Base-by-base conservation (phyloP, 768 basidiomycete species). In the Suillus tomentosus region DNA sequence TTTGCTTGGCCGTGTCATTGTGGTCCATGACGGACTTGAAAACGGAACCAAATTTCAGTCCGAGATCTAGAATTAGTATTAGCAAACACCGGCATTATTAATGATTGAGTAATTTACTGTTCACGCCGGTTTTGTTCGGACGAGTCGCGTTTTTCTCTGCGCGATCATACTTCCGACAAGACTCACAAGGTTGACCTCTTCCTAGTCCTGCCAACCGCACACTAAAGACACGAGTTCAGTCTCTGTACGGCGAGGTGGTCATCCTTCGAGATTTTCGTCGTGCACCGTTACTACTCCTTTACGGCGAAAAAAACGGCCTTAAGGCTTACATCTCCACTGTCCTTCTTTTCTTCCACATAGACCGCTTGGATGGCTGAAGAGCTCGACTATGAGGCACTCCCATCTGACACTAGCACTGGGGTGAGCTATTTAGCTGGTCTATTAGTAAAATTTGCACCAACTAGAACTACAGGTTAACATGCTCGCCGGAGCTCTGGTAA, bases 401-500 rank as follows among this genome's bases (percentile, higher is more conserved):
- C 91, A 62, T 84, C 87, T 9, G 92, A 92, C 78, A 88, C 91
- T 47, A 90, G 92, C 55, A 84, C 95, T 70, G 87, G 86, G 31
- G 91, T 92, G 70, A 69, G 70, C 60, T 42, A 55, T 56, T 58
- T 54, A 36, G 45, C 19, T 59, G 36, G 7, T 60, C 62, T 56
- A 62, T 51, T 67, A 61, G 70, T 59, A 47, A 60, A 63, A 60
- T 55, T 62, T 69, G 39, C 63, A 50, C 61, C 57, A 64, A 73
- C 63, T 62, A 65, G 62, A 62, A 17, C 53, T 36, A 59, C 65
- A 93, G 92, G 94, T 97, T 65, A 96, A 95, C 78, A 99, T 99
- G 97, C 78, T 95, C 71, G 97, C 97, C 27, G 97, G 97, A 66
- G 95, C 95, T 60, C 80, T 99, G 76, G 95, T 96, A 74, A 80